Percentiles rank a stretch among this genome's conserved stretches.
Evolutionary conservation across 2,329 filamentous ascomycete species (phyloP).

Genomic region (Mycosphaerelloides madeirae): DNA sequence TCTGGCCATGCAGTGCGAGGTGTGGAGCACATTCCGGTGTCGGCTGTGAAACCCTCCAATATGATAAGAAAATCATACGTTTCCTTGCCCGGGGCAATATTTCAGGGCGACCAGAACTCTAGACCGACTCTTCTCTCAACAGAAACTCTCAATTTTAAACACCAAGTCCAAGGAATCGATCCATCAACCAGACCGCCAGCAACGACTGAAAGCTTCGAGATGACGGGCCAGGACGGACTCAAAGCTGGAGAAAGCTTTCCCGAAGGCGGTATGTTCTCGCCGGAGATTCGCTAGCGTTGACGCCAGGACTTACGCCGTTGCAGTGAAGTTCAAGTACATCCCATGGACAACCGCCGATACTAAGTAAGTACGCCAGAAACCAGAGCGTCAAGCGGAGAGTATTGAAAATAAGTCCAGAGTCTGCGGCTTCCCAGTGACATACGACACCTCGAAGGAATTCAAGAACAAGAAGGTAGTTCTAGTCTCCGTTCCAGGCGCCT

Average conservation of each 20-base stretch:
- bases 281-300: neutral
- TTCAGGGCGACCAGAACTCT: no score
- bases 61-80: no score
- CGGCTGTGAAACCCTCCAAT: no score
- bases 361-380: slow-evolving; percentile 4
- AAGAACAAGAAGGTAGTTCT: slow-evolving; percentile 19
- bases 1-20: no score
- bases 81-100: no score
- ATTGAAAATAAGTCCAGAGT: slow-evolving; percentile 5
- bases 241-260: slow-evolving; percentile 19
- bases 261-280: slow-evolving; percentile 13
- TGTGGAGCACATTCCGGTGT: no score
- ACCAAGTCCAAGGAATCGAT: neutral
- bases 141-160: neutral
- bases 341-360: slow-evolving; percentile 18
- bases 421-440: slow-evolving; percentile 17
- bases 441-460: slow-evolving; percentile 19
- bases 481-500: slow-evolving; percentile 18
- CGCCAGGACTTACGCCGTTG: slow-evolving; percentile 1
- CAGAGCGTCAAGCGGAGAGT: neutral
- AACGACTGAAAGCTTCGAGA: neutral
- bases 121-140: neutral
- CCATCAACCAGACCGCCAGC: neutral
- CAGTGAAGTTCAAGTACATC: slow-evolving; percentile 24
- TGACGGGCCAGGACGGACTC: slow-evolving; percentile 15